A percentile compares a stretch with the other conserved stretches of the same genome.
phyloP scores from a whole-genome alignment of 1,139 yeast species.

The Hyphopichia fennica region DNA sequence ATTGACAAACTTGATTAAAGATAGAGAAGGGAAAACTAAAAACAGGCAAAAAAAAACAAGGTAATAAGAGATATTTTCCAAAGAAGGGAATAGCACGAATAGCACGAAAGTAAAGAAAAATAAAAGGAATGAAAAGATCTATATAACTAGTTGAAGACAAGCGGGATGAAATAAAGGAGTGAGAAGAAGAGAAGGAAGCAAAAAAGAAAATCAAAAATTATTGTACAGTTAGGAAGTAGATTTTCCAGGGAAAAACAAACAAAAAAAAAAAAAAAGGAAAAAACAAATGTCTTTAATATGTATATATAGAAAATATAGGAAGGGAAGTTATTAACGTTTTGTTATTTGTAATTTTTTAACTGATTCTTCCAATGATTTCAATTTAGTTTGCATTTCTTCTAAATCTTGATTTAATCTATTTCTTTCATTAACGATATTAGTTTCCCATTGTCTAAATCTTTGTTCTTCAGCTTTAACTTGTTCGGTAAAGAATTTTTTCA shows the following conservation, averaged over 20 bases:
- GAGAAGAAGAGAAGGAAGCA: background rate
- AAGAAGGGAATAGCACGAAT: background rate
- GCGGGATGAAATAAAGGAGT: background rate
- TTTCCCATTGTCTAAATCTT: conserved; percentile 98
- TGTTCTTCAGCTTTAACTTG: conserved; percentile 97
- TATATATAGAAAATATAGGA: background rate
- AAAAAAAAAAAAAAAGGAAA: background rate
- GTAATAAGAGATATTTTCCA: too few species aligned
- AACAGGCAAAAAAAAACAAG: background rate
- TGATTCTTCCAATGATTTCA: conserved; percentile 70
- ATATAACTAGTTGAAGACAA: background rate
- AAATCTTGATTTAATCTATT: conserved; percentile 91
- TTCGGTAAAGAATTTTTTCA: conserved; percentile 95
- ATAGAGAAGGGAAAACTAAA: too few species aligned
- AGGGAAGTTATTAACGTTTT: conserved; percentile 34
- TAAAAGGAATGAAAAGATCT: background rate
- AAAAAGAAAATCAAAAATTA: background rate
- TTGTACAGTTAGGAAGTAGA: background rate
- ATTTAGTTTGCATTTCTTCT: conserved; percentile 79
- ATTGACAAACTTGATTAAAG: too few species aligned
- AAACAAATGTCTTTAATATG: too few species aligned
- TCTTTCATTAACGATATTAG: conserved; percentile 90
- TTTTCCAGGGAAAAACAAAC: background rate
- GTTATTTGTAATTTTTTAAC: conserved; percentile 66
- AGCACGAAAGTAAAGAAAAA: background rate